phyloP scores from a whole-genome alignment of 176 grass and related monocot genomes.

The Raddia guianensis region DNA sequence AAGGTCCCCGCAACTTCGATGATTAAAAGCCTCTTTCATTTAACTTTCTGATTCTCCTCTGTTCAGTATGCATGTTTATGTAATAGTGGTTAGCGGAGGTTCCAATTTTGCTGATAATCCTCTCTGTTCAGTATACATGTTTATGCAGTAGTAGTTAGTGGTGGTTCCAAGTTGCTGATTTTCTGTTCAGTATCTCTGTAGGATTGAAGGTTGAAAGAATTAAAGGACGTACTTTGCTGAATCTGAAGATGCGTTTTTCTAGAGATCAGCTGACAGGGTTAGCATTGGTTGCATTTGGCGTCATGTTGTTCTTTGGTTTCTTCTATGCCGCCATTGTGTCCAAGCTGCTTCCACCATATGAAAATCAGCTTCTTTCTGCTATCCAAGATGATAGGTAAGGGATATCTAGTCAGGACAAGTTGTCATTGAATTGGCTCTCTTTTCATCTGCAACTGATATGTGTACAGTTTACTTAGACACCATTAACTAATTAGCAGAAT shows the following conservation, averaged over 20 bases:
- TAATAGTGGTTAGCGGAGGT: too few relatives aligned
- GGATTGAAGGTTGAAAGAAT: background rate
- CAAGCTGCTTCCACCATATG: conserved; percentile 58
- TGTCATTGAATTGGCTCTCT: background rate
- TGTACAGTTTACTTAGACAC: too few relatives aligned
- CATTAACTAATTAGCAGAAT: background rate
- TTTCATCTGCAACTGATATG: background rate
- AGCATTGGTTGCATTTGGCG: conserved; percentile 33
- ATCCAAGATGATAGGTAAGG: conserved; percentile 59
- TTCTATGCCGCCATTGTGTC: conserved; percentile 46
- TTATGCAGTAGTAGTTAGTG: too few relatives aligned
- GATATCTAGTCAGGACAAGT: background rate
- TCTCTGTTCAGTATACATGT: too few relatives aligned
- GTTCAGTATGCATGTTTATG: background rate
- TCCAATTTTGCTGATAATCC: too few relatives aligned
- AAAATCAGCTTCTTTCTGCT: conserved; percentile 43
- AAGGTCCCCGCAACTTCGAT: background rate
- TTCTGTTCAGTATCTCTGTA: background rate
- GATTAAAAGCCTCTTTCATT: background rate
- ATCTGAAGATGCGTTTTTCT: conserved; percentile 30
- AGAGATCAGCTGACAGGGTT: conserved; percentile 14
- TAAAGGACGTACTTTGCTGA: background rate
- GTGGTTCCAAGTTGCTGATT: too few relatives aligned
- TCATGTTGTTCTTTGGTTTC: conserved; percentile 42
- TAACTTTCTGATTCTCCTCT: background rate